These are phyloP conservation scores for Cyphellophora europaea DNA, from an alignment of 2,329 filamentous ascomycete species.

Conservation along the genomic window DNA sequence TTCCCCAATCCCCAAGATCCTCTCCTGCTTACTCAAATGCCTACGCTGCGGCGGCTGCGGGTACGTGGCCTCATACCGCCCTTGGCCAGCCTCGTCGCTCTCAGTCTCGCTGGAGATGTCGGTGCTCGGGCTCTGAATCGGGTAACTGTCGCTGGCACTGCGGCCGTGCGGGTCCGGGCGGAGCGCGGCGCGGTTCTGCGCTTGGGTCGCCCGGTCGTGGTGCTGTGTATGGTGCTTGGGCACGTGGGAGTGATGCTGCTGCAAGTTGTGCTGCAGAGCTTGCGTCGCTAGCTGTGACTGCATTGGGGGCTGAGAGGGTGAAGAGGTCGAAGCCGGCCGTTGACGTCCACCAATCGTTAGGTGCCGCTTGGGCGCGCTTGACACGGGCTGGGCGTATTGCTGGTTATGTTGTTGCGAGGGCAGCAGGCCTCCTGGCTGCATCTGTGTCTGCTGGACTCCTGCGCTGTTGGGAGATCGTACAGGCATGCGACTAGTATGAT, in stretches of 20 bases:
- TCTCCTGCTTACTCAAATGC: slow-evolving; percentile 17
- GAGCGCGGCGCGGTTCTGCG: too few relatives aligned
- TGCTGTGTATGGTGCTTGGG: not conserved
- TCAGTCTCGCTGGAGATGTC: slow-evolving; percentile 3
- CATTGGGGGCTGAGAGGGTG: not conserved
- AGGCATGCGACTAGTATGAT: not conserved
- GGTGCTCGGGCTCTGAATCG: slow-evolving; percentile 2
- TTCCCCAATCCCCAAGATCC: slow-evolving; percentile 10
- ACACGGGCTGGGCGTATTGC: not conserved
- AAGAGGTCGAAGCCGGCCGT: not conserved
- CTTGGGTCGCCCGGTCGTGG: too few relatives aligned
- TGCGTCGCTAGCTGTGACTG: slow-evolving; percentile 1
- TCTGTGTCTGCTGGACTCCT: not conserved
- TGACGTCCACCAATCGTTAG: not conserved
- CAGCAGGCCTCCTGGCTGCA: not conserved
- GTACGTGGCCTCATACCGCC: not conserved
- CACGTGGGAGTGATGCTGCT: not conserved
- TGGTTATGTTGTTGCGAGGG: not conserved
- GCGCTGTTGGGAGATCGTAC: not conserved
- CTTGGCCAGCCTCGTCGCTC: too few relatives aligned
- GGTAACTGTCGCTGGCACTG: not conserved
- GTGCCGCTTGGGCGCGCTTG: not conserved
- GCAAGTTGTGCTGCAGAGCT: not conserved
- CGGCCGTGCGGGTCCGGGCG: not conserved
- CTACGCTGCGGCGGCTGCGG: slow-evolving; percentile 7